Conservation (phyloP, 306 rosid species). For the Purshia tridentata region DNA sequence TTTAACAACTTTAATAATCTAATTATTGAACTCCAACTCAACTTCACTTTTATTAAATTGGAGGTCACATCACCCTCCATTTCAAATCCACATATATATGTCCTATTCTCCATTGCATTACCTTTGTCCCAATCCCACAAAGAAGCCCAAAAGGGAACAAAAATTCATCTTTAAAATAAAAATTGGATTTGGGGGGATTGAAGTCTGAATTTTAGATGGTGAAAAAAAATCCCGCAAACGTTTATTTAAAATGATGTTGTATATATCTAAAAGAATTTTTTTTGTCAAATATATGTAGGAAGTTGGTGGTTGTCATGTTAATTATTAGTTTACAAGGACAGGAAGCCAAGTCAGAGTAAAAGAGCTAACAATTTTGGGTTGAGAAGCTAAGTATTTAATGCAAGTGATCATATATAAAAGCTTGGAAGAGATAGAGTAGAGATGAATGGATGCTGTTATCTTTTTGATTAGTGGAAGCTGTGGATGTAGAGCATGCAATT, state of each 20-base stretch:
- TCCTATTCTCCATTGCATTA: conserved; percentile 10
- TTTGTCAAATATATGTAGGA: too few relatives aligned
- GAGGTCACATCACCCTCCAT: conserved; percentile 30
- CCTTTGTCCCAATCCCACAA: neutral
- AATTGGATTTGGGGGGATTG: too few relatives aligned
- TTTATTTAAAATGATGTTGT: too few relatives aligned
- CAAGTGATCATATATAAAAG: neutral
- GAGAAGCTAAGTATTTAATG: neutral
- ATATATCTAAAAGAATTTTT: too few relatives aligned
- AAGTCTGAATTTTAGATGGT: too few relatives aligned
- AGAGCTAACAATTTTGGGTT: conserved; percentile 20
- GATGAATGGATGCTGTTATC: neutral
- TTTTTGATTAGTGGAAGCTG: too few relatives aligned
- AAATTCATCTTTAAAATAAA: neutral
- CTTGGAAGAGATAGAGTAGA: neutral
- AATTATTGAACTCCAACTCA: neutral
- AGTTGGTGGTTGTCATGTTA: too few relatives aligned
- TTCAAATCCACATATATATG: conserved; percentile 35
- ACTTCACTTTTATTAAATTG: neutral
- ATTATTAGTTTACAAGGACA: neutral
- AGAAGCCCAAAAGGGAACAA: neutral
- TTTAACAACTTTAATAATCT: conserved; percentile 14
- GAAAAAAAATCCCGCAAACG: too few relatives aligned
- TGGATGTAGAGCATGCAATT: neutral
- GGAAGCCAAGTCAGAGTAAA: conserved; percentile 57